Evolutionary conservation across 2,329 filamentous ascomycete species (phyloP).

Genomic region (Rhynchosporium graminicola): DNA sequence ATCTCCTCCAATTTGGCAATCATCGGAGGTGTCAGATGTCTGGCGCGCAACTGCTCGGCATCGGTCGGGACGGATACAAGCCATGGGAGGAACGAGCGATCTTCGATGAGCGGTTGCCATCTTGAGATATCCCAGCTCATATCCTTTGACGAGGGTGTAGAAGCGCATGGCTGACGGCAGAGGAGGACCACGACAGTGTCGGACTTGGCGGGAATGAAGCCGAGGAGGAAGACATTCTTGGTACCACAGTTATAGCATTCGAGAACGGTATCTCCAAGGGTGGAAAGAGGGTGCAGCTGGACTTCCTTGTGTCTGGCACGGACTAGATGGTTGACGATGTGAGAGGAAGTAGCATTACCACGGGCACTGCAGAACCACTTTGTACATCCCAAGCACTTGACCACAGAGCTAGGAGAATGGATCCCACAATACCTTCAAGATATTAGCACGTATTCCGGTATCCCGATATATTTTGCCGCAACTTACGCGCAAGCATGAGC

Average conservation of each 20-base stretch:
- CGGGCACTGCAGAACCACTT: constrained; percentile 99
- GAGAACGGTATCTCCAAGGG: constrained; percentile 90
- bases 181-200: constrained; percentile 97
- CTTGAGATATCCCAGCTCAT: constrained; percentile 99
- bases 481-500: constrained; percentile 94
- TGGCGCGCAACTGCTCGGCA: constrained; percentile 91
- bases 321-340: constrained; percentile 98
- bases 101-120: constrained; percentile 97
- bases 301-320: constrained; percentile 98
- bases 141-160: constrained; percentile 93
- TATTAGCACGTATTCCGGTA: constrained; percentile 33
- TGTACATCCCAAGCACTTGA: constrained; percentile 92
- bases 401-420: constrained; percentile 90
- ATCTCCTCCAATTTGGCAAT: constrained; percentile 96
- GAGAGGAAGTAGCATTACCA: constrained; percentile 93
- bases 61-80: constrained; percentile 87
- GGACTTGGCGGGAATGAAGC: constrained; percentile 97
- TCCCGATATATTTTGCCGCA: constrained; percentile 1
- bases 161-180: constrained; percentile 93
- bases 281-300: constrained; percentile 89
- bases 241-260: constrained; percentile 99
- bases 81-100: constrained; percentile 93
- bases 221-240: constrained; percentile 97
- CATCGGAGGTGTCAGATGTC: constrained; percentile 89
- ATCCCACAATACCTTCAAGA: constrained; percentile 84